Percentiles rank a stretch among this genome's conserved stretches.
These are phyloP conservation scores for Eucalyptus polyanthemos DNA, from an alignment of 345 rosid species.

Conservation along the genomic window DNA sequence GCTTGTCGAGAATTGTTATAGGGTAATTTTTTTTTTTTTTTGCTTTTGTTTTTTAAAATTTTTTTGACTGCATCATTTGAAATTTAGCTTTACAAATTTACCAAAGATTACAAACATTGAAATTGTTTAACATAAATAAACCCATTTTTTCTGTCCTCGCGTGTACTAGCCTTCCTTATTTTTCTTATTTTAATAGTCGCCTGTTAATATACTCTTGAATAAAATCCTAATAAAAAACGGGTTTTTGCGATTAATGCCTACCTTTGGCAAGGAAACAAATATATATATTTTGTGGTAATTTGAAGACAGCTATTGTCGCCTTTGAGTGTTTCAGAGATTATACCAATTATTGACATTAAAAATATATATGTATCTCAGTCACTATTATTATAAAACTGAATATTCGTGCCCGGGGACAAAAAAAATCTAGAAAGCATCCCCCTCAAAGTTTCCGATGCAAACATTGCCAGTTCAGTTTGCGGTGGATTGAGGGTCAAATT, in stretches of 20 bases:
- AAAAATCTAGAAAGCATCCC: neutral
- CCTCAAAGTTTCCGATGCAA: neutral
- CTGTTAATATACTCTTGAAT: neutral
- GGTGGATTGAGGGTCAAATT: neutral
- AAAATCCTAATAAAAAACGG: neutral
- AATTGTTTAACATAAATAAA: neutral
- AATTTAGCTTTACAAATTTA: neutral
- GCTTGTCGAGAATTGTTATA: neutral
- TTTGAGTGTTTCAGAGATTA: neutral
- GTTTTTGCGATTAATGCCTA: neutral
- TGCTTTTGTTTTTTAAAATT: neutral
- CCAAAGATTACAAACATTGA: neutral
- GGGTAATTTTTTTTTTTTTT: neutral
- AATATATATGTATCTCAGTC: neutral
- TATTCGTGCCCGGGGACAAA: neutral
- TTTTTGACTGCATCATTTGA: neutral
- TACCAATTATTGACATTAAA: neutral
- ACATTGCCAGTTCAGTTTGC: neutral
- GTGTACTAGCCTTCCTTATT: neutral
- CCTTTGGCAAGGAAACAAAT: neutral
- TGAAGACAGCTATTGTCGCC: neutral
- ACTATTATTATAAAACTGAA: neutral
- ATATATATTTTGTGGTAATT: neutral
- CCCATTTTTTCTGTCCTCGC: neutral
- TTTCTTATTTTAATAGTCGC: neutral